A percentile compares a stretch with the other conserved stretches of the same genome.
Conservation (phyloP, 331 rosid species). For the Saraca asoca region DNA sequence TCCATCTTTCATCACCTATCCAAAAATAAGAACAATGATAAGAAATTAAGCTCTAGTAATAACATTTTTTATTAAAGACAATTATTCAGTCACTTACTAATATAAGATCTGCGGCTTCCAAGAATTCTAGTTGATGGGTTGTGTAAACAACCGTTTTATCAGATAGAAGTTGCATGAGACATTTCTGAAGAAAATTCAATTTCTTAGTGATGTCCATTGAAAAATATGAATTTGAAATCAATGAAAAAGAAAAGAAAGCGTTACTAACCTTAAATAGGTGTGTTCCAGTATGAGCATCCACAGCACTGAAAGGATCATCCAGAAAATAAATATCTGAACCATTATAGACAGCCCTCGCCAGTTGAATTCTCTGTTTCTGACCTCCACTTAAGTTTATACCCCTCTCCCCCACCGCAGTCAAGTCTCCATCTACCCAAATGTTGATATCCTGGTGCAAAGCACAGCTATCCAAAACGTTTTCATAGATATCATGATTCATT, state of each 20-base stretch:
- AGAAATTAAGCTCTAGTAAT: conserved; percentile 6
- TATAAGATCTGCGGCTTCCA: conserved; percentile 79
- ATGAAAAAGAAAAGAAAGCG: conserved; percentile 7
- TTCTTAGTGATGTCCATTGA: conserved; percentile 20
- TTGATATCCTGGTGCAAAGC: conserved; percentile 75
- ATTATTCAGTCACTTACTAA: conserved; percentile 51
- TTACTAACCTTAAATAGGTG: conserved; percentile 73
- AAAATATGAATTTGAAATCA: neutral
- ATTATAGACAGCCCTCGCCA: conserved; percentile 85
- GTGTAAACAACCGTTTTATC: conserved; percentile 84
- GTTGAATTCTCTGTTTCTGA: conserved; percentile 86
- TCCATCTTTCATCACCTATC: conserved; percentile 82
- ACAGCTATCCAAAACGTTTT: conserved; percentile 70
- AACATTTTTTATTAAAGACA: conserved; percentile 6
- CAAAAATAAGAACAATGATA: conserved; percentile 14
- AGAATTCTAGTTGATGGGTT: conserved; percentile 87
- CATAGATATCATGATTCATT: conserved; percentile 57
- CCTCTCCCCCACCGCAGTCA: conserved; percentile 77
- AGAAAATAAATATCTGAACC: conserved; percentile 83
- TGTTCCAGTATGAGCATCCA: conserved; percentile 85
- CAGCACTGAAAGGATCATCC: conserved; percentile 96
- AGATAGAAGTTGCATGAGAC: conserved; percentile 70
- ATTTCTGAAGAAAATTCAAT: conserved; percentile 62
- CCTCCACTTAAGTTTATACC: conserved; percentile 96
- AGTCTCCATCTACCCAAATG: conserved; percentile 70